Evolutionary conservation across 768 basidiomycete genomes (phyloP), one percentile per base, ranked within the genome.

Genomic region (Pleurotus tuoliensis): DNA sequence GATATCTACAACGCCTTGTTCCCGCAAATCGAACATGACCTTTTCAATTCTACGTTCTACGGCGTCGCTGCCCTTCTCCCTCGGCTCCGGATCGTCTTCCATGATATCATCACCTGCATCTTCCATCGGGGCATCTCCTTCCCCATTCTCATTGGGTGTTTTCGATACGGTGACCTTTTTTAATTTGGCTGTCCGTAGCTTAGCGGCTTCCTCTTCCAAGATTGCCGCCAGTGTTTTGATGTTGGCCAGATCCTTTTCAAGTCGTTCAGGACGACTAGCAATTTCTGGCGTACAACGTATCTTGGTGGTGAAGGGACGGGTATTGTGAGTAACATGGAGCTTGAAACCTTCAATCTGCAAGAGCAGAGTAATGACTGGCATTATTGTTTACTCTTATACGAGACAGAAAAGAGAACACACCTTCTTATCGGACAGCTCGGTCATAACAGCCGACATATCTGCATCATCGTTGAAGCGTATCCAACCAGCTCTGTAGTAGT

Each of bases 401-500:
- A 34, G 30, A 34, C 11, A 34, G 30, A 9, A 4, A 11, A 11
- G 30, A 57, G 44, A 34, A 56, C 73, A 49, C 61, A 92, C 95
- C 84, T 94, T 95, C 67, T 87, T 88, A 63, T 93, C 91, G 52
- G 89, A 82, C 46, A 98, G 63, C 62, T 90, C 86, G 39, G 75
- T 64, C 72, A 95, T 82, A 4, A 91, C 86, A 13, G 72, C 64
- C 2, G 76, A 64, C 83, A 98, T 92, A 63, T 97, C 92, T 8
- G 88, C 84, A 60, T 93, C 92, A 30, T 92, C 90, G 41, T 73
- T 75, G 67, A 95, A 97, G 60, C 84, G 85, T 58, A 97, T 76
- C 94, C 95, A 98, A 11, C 93, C 96, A 1, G 94, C 92, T 30
- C 96, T 90, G 67, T 96, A 94, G 68, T 90, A 98, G 63, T 90